Evolutionary conservation across 495 filamentous ascomycete species (phyloP).

Genomic region (Penicillium lagena): DNA sequence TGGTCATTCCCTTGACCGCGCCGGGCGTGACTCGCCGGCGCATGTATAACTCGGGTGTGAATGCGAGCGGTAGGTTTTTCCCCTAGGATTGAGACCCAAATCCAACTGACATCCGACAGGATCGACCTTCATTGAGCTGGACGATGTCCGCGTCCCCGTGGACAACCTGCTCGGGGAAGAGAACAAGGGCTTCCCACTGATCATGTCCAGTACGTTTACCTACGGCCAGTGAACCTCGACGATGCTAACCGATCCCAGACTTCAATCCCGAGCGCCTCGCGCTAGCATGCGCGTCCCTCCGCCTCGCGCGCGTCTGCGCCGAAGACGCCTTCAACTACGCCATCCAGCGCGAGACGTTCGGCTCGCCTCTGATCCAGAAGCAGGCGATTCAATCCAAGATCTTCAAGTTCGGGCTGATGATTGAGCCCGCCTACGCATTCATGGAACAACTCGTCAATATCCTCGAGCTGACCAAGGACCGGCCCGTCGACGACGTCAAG

Average conservation of each 20-base stretch:
- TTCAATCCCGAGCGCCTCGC: constrained; percentile 42
- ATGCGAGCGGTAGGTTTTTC: constrained; percentile 28
- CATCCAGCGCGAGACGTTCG: constrained; percentile 43
- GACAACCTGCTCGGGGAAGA: constrained; percentile 39
- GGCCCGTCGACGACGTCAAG: constrained; percentile 26
- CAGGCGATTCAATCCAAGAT: constrained; percentile 43
- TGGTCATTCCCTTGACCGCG: constrained; percentile 45
- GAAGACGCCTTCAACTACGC: constrained; percentile 46
- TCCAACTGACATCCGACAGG: constrained; percentile 14
- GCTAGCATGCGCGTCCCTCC: constrained; percentile 34
- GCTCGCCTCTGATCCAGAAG: constrained; percentile 38
- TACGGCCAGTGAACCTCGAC: neutral
- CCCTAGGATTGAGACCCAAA: constrained; percentile 15
- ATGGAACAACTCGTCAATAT: constrained; percentile 44
- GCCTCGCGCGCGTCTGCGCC: constrained; percentile 40
- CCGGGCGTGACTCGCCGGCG: constrained; percentile 56
- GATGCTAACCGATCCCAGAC: constrained; percentile 14
- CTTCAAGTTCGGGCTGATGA: constrained; percentile 41
- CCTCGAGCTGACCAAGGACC: constrained; percentile 32
- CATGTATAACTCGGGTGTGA: constrained; percentile 66
- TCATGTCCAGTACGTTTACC: constrained; percentile 39
- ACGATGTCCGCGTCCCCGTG: constrained; percentile 40
- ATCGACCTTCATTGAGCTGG: constrained; percentile 41
- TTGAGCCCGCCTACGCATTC: constrained; percentile 43
- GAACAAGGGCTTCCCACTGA: constrained; percentile 42